These are phyloP conservation scores for Biscogniauxia marginata DNA, from an alignment of 2,329 filamentous ascomycete genomes.

Conservation along the genomic window DNA sequence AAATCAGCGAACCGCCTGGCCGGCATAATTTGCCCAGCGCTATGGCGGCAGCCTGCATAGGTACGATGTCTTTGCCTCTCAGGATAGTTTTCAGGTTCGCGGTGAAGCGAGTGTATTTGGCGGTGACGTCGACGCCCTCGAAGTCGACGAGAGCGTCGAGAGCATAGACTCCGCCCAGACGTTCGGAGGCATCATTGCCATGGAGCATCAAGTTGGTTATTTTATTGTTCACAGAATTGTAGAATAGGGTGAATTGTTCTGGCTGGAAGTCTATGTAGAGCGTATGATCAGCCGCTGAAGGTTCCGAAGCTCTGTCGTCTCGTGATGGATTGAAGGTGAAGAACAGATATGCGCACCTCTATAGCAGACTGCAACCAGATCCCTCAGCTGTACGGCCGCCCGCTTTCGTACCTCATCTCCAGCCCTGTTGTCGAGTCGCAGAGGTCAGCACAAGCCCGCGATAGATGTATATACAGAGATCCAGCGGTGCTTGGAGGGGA, in stretches of 20 bases:
- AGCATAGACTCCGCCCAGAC: constrained; percentile 87
- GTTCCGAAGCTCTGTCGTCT: neutral
- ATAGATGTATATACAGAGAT: neutral
- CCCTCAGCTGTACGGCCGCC: constrained; percentile 52
- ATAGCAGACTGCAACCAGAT: constrained; percentile 54
- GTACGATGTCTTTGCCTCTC: constrained; percentile 84
- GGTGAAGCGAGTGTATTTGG: constrained; percentile 92
- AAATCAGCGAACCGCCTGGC: constrained; percentile 89
- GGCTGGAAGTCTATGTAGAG: constrained; percentile 64
- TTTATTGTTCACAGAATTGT: constrained; percentile 55
- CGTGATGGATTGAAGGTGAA: neutral
- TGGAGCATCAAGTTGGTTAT: constrained; percentile 72
- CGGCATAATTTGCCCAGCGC: constrained; percentile 88
- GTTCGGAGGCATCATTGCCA: constrained; percentile 81
- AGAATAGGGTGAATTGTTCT: constrained; percentile 69
- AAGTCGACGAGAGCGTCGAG: constrained; percentile 94
- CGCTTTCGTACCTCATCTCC: constrained; percentile 53
- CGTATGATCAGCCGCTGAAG: constrained; percentile 10
- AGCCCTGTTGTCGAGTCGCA: constrained; percentile 23
- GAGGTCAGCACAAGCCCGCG: neutral
- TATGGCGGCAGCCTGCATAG: constrained; percentile 86
- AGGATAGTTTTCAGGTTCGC: constrained; percentile 86
- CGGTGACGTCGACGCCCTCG: constrained; percentile 87
- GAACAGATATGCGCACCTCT: constrained; percentile 43
- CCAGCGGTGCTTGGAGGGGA: neutral